These are phyloP conservation scores for Lentithecium fluviatile DNA, from an alignment of 495 filamentous ascomycete species.

Conservation along the genomic window DNA sequence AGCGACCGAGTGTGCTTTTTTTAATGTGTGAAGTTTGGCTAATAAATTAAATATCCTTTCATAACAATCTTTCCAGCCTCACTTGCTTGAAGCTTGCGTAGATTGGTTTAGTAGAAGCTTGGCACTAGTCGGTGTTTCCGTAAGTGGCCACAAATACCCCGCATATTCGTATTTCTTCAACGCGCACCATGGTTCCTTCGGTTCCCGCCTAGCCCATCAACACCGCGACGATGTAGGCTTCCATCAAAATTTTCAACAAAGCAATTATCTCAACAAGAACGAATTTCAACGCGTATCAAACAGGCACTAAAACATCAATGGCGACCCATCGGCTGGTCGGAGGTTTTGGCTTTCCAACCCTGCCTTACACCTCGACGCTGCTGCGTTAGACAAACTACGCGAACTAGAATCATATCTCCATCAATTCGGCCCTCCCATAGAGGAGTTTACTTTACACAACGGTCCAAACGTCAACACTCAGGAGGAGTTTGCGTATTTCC, in stretches of 20 bases:
- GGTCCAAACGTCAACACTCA: not conserved
- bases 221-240: too few relatives aligned
- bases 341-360: slow-evolving; percentile 6
- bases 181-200: too few relatives aligned
- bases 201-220: too few relatives aligned
- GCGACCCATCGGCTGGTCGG: not conserved
- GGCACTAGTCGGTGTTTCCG: not conserved
- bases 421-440: slow-evolving; percentile 1
- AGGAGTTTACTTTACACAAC: slow-evolving; percentile 4
- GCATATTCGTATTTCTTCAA: not conserved
- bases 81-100: not conserved
- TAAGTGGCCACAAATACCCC: not conserved
- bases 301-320: not conserved
- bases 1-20: not conserved
- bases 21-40: not conserved
- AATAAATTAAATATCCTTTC: too few relatives aligned
- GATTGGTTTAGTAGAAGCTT: not conserved
- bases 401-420: slow-evolving; percentile 4
- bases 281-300: too few relatives aligned
- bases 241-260: too few relatives aligned
- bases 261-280: too few relatives aligned
- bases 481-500: not conserved
- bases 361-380: not conserved
- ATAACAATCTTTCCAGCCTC: not conserved
- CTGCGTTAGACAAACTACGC: not conserved